Evolutionary conservation across 139 green algal genomes (phyloP).

Genomic region (Micromonas commoda): DNA sequence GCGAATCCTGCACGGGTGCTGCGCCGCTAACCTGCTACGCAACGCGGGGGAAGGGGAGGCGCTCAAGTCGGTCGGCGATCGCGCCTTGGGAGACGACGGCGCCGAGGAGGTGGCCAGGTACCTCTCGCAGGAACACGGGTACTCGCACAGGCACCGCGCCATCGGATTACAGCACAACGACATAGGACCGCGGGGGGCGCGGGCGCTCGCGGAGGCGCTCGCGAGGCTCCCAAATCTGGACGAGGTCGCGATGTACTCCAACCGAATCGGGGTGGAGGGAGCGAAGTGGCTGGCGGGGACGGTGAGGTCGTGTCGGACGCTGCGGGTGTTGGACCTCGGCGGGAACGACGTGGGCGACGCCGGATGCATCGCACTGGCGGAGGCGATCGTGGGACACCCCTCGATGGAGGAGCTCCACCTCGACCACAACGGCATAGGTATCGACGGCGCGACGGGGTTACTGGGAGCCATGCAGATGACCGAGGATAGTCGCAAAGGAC

Average conservation of each 20-base stretch:
- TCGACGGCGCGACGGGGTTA: background rate
- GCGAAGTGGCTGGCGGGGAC: background rate
- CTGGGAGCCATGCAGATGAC: background rate
- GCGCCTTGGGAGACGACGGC: background rate
- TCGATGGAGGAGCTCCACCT: background rate
- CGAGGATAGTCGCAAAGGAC: background rate
- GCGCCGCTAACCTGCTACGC: background rate
- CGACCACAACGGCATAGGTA: background rate
- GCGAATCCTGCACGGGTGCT: background rate
- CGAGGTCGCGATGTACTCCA: background rate
- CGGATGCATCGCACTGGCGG: background rate
- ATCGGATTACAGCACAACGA: slow-evolving; percentile 11
- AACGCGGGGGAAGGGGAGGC: background rate
- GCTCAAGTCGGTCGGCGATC: background rate
- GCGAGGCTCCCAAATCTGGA: background rate
- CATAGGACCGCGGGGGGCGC: background rate
- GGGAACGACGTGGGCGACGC: slow-evolving; percentile 3
- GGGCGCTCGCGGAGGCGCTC: background rate
- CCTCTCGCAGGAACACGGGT: no score
- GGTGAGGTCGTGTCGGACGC: background rate
- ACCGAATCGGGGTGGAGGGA: background rate
- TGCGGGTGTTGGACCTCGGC: background rate
- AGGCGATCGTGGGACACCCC: background rate
- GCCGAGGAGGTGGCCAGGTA: background rate
- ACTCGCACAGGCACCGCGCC: no score